Evolutionary conservation across 345 rosid species (phyloP).

Genomic region (Syzygium aromaticum): DNA sequence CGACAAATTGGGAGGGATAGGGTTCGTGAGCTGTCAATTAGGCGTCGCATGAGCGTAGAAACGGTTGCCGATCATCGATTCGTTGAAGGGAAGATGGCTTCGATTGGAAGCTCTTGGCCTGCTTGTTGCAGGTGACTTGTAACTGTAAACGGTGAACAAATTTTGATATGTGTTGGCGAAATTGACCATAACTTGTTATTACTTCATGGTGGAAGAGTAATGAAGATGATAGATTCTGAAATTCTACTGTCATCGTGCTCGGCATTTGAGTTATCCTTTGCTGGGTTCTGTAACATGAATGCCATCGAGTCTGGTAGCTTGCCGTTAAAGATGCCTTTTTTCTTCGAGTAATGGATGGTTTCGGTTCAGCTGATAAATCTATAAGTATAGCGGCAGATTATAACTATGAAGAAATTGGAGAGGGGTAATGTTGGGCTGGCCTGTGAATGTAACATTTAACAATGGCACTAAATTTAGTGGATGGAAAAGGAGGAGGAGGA

Average conservation of each 20-base stretch:
- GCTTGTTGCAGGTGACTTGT: not conserved
- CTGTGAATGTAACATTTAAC: fast-evolving
- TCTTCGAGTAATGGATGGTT: not conserved
- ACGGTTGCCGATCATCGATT: not conserved
- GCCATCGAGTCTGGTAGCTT: not conserved
- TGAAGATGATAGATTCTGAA: not conserved
- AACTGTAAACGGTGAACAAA: not conserved
- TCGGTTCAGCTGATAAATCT: not conserved
- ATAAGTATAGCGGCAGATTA: not conserved
- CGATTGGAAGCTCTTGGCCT: not conserved
- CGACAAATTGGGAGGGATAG: constrained; percentile 35
- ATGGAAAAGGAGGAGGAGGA: not conserved
- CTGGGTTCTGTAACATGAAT: not conserved
- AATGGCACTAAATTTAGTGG: not conserved
- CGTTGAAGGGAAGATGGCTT: not conserved
- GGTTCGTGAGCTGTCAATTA: not conserved
- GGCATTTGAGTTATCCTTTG: not conserved
- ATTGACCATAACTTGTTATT: not conserved
- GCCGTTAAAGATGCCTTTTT: not conserved
- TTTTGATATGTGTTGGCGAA: not conserved
- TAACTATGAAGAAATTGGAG: not conserved
- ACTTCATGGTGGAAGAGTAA: not conserved
- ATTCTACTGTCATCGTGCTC: not conserved
- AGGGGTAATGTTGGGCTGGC: not conserved
- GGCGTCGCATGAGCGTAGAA: not conserved